Base-by-base conservation (phyloP, 768 basidiomycete genomes). In the Collybiopsis confluens region DNA sequence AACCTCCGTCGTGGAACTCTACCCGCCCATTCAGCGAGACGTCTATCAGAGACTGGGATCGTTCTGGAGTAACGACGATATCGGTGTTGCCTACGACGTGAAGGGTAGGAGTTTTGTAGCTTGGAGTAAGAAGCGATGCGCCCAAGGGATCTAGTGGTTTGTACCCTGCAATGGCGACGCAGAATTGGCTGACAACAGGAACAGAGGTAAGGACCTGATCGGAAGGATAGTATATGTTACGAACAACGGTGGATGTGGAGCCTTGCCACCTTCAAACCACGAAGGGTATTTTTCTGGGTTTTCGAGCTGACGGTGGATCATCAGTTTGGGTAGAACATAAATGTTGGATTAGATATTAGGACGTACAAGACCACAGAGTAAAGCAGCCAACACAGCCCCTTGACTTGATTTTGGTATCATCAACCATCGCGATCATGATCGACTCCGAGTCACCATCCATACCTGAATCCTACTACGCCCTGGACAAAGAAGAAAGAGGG, bases 381-480 rank as follows among this genome's bases (percentile, higher is more conserved):
- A 62, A 8, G 80, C 85, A 28, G 88, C 91, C 68, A 91, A 76
- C 3, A 80, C 82, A 15, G 87, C 90, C 15, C 90, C 90, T 69
- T 93, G 91, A 56, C 88, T 69, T 93, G 91, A 56, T 88, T 88
- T 40, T 23, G 6, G 18, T 18, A 46, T 1, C 33, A 33, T 18
- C 28, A 27, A 2, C 18, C 4, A 2, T 21, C 16, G 30, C 4
- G 26, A 21, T 42, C 24, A n/a, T 54, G 20, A 43, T 40, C 24
- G 20, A 27, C 15, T 8, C 52, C n/a, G n/a, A 10, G 23, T 26
- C 15, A 16, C 30, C 45, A 11, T 55, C 54, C 68, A 26, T 26
- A 84, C 86, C 88, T 90, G 64, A 91, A 91, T 5, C 90, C 90
- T 61, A 92, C 77, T 7, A 91, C 79, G 24, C 88, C 90, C 88